Base-by-base conservation (phyloP, 1,284 basidiomycete genomes). In the Sporisorium graminicola region DNA sequence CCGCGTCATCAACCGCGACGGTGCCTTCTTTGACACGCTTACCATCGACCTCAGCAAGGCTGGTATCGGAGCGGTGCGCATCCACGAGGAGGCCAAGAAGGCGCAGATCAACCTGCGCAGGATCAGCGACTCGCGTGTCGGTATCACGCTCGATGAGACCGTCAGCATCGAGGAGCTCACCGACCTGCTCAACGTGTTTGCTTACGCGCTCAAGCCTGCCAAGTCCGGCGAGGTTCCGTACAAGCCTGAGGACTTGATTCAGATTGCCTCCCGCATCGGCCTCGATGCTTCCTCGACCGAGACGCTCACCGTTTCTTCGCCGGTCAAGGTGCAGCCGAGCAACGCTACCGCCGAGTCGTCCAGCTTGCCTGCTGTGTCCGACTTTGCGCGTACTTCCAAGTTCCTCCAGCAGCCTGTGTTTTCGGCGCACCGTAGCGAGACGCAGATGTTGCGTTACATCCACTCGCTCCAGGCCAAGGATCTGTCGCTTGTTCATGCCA, bases 391-490 rank as follows among this genome's bases (percentile, higher is more conserved):
- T 63, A 90, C 90, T 9, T 92, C 92, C 4, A 87, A 89, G 56
- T 94, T 91, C 88, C 89, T 99, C 22, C 90, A 90, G 3, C 94
- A 99, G 86, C 90, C 92, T 0, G 93, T 98, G 50, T 99, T 98
- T 88, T 86, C 86, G 88, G 90, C 91, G 58, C 93, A 98, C 85
- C 95, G 97, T 86, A 96, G 94, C 9, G 96, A 99, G 88, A 98
- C 96, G 1, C 94, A 98, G 88, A 94, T 99, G 92, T 89, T 99
- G 55, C 93, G 83, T 12, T 85, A 98, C 87, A 94, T 99, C 86
- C 91, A 94, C 87, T 91, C 94, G 79, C 90, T 99, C 51, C 94
- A 96, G 79, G 91, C 91, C 62, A 98, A 98, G 88, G 96, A 99
- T 86, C 90, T 98, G 63, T 93, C 94, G 33, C 91, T 99, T 37